Evolutionary conservation across 768 basidiomycete species (phyloP).

Genomic region (Lactarius indigo): DNA sequence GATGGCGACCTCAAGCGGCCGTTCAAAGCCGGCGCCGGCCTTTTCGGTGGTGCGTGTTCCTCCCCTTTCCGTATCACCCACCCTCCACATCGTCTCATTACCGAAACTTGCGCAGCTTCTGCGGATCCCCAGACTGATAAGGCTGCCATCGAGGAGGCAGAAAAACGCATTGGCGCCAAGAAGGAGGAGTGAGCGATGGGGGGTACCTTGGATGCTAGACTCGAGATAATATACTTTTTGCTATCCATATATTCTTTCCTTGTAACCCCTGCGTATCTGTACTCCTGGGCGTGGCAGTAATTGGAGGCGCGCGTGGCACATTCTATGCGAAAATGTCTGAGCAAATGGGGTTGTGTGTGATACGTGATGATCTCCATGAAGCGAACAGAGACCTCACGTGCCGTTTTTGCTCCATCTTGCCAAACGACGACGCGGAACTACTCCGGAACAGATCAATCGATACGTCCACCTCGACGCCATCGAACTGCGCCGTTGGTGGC

Average conservation of each 20-base stretch:
- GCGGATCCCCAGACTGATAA: slow-evolving; percentile 81
- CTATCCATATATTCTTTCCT: slow-evolving; percentile 13
- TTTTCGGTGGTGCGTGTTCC: slow-evolving; percentile 62
- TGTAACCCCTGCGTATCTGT: slow-evolving; percentile 6
- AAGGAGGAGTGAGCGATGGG: slow-evolving; percentile 48
- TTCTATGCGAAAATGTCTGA: not conserved
- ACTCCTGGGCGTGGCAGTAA: not conserved
- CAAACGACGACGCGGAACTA: not conserved
- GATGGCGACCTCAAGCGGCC: slow-evolving; percentile 88
- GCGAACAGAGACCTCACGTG: not conserved
- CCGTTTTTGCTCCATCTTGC: not conserved
- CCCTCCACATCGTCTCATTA: slow-evolving; percentile 7
- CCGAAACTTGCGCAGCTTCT: slow-evolving; percentile 35
- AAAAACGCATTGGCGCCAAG: slow-evolving; percentile 77
- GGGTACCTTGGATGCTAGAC: not conserved
- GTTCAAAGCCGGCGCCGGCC: slow-evolving; percentile 66
- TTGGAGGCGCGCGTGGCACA: not conserved
- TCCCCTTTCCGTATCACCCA: not conserved
- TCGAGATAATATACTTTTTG: slow-evolving; percentile 13
- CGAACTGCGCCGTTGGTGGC: too few species aligned
- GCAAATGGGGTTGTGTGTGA: not conserved
- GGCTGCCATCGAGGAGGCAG: slow-evolving; percentile 83
- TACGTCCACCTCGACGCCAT: too few species aligned
- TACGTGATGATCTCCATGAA: not conserved
- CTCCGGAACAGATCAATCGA: not conserved